Conservation (phyloP, 2,329 filamentous ascomycete genomes). For the Coniochaeta sp. region DNA sequence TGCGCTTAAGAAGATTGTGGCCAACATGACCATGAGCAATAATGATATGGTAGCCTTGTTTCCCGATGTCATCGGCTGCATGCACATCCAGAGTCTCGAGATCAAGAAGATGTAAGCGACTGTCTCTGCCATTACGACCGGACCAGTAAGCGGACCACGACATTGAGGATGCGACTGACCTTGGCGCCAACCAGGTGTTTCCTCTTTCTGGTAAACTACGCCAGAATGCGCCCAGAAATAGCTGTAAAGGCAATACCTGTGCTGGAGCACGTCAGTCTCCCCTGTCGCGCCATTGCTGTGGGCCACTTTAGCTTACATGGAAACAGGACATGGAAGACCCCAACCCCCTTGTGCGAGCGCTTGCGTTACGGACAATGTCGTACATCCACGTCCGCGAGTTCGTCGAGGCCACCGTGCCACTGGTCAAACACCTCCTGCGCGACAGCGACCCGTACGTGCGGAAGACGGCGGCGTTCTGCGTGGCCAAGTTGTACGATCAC, state of each 20-base stretch:
- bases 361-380: conserved; percentile 90
- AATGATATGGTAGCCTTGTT: conserved; percentile 99
- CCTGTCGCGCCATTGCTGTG: not conserved
- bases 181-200: conserved; percentile 67
- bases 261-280: conserved; percentile 59
- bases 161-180: conserved; percentile 6
- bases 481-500: conserved; percentile 97
- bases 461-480: conserved; percentile 93
- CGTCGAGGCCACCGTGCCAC: conserved; percentile 79
- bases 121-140: not conserved
- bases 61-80: conserved; percentile 89
- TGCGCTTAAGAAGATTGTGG: conserved; percentile 97
- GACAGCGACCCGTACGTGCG: conserved; percentile 93
- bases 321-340: conserved; percentile 81
- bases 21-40: conserved; percentile 99
- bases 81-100: conserved; percentile 89
- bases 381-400: conserved; percentile 97
- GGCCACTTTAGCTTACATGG: conserved; percentile 8
- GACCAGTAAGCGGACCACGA: not conserved
- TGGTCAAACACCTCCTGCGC: conserved; percentile 74
- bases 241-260: conserved; percentile 89
- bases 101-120: conserved; percentile 94
- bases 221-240: conserved; percentile 86
- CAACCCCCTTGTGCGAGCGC: conserved; percentile 85
- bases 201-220: conserved; percentile 94